Percentiles rank a stretch among this genome's conserved stretches.
phyloP scores from a whole-genome alignment of 2,329 filamentous ascomycete species.

The Emericellopsis cladophorae region DNA sequence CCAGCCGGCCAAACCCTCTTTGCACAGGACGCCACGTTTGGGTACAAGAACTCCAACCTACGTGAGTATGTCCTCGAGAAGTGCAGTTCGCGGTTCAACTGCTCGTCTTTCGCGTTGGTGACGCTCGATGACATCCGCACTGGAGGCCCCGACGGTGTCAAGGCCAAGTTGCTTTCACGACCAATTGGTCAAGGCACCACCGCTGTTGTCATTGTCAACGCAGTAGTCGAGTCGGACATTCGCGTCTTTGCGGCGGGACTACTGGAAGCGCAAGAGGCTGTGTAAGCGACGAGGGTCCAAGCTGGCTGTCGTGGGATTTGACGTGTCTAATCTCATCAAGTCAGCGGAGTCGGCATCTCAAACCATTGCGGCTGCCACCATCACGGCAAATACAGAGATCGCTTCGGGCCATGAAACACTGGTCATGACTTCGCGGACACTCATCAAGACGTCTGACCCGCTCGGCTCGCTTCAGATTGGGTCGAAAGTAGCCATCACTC shows the following conservation, averaged over 20 bases:
- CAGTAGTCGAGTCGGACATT: constrained; percentile 39
- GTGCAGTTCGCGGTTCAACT: constrained; percentile 18
- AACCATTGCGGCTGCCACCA: constrained; percentile 16
- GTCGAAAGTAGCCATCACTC: constrained; percentile 31
- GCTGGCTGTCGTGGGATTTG: constrained; percentile 31
- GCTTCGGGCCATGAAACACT: constrained; percentile 35
- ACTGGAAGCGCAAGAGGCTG: constrained; percentile 17
- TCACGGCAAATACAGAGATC: constrained; percentile 24
- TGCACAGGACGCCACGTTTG: constrained; percentile 43
- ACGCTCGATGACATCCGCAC: constrained; percentile 16
- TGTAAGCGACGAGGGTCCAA: constrained; percentile 15
- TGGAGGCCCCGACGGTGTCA: constrained; percentile 13
- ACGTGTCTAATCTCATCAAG: constrained; percentile 32
- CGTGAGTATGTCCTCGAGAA: constrained; percentile 44
- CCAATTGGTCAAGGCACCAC: constrained; percentile 10
- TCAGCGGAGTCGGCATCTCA: constrained; percentile 17
- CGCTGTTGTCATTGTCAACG: constrained; percentile 36
- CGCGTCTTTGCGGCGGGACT: constrained; percentile 39
- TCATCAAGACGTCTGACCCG: constrained; percentile 32
- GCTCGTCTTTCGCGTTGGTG: constrained; percentile 12
- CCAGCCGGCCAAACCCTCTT: constrained; percentile 39
- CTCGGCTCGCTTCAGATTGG: constrained; percentile 41
- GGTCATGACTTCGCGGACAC: constrained; percentile 43
- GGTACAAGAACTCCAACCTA: constrained; percentile 37
- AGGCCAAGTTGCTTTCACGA: constrained; percentile 10